Evolutionary conservation across 2,329 filamentous ascomycete species (phyloP), one percentile per base, ranked within the genome.

Genomic region (Teratosphaeria viscida): DNA sequence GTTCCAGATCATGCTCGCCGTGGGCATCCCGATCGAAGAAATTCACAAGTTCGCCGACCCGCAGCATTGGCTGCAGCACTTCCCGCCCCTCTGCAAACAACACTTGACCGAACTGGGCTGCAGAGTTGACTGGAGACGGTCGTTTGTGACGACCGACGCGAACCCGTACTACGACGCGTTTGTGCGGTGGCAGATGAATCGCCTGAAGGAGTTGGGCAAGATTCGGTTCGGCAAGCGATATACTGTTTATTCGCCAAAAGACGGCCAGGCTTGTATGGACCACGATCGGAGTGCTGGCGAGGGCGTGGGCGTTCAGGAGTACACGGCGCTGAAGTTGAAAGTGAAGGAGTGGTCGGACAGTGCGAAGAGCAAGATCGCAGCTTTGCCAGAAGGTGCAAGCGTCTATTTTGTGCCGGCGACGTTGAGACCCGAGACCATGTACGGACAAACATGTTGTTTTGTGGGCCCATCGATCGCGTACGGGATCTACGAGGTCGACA

Each of bases 131-230:
- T 99, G 92, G 92, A 83, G 92, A 70, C 82, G 94, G 73, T 87
- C 88, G 43, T 90, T 99, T 65, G 88, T 97, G 64, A 99, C 94
- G 6, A 99, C 94, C 2, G 91, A 96, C 68, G 91, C 90, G 39
- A 99, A 99, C 76, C 91, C 90, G 4, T 97, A 94, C 78, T 99
- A 95, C 73, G 92, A 99, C 72, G 84, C 90, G 4, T 99, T 99
- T 70, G 87, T 97, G 49, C 81, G 89, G 69, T 99, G 94, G 94
- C 94, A 97, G 77, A 96, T 97, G 89, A 92, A 89, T 73, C 88
- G 89, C 64, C 82, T 97, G 57, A 90, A 88, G 75, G 89, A 94
- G 72, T 78, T 96, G 62, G 84, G 89, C 69, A 97, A 96, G 80
- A 92, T 97, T 76, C 89, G 92, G 76, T 95, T 94, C 69, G 91